Base-by-base conservation (phyloP, 306 rosid genomes). In the Ormosia emarginata region DNA sequence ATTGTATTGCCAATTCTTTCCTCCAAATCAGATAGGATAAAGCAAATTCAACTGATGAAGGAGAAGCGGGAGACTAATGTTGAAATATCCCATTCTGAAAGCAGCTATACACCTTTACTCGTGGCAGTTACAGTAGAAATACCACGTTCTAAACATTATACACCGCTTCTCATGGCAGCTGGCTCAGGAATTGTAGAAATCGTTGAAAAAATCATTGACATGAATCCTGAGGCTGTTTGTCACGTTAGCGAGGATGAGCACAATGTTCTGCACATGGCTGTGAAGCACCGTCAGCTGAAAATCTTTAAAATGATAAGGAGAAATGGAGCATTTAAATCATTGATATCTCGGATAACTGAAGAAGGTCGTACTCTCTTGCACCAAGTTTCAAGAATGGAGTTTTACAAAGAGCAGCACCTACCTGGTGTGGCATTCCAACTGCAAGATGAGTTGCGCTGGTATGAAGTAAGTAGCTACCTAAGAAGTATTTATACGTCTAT, bases 361-460 rank as follows among this genome's bases (percentile, higher is more conserved):
- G 9, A 55, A 4, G 78, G 80, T 13, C 13, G 70, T 12, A 84
- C 84, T 4, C 17, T 81, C 8, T 77, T 88, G 77, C 89, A 88
- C 79, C 83, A 83, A 5, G 81, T 58, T 7, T 81, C 83, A 0
- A 15, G 29, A 47, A 36, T 70, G 55, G 58, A 39, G 7, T 41
- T 15, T 37, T 69, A 64, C 4, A 32, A 30, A 7, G 78, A 62
- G 13, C 46, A 67, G 4, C 30, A 43, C 13, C 55, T 15, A 4
- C 32, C 85, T 58, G 85, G 72, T 71, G 79, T 67, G 2, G 85
- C 86, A 6, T 70, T 88, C 66, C 89, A 88, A 40, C 72, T 88
- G 36, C 87, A 88, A 62, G 80, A 77, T 0, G 91, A 83, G 66
- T 44, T 88, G 41, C 46, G 15, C 0, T 88, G 87, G 89, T 73